A percentile compares a stretch with the other conserved stretches of the same genome.
phyloP scores from a whole-genome alignment of 257 asterid genomes.

The Nicotiana tabacum region DNA sequence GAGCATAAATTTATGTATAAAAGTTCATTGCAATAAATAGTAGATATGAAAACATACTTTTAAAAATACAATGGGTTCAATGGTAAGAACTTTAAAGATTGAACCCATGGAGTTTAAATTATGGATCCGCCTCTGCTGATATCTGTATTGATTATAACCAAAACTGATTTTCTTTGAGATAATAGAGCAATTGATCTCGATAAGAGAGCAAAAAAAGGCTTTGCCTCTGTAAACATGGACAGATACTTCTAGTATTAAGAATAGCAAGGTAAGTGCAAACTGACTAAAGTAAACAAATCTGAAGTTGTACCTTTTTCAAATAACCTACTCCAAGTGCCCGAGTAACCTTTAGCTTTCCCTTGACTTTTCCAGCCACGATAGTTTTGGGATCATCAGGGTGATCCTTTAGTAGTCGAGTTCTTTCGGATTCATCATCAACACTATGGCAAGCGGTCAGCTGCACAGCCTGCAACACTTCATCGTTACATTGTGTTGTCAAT shows the following conservation, averaged over 20 bases:
- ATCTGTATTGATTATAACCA: background rate
- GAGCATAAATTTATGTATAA: no score
- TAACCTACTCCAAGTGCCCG: slow-evolving; percentile 98
- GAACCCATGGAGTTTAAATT: no score
- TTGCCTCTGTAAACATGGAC: background rate
- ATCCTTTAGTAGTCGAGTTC: slow-evolving; percentile 49
- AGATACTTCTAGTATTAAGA: background rate
- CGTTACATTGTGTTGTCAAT: slow-evolving; percentile 47
- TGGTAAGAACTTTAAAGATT: no score
- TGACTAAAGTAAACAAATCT: background rate
- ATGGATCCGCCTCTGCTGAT: no score
- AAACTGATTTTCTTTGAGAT: background rate
- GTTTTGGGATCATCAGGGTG: slow-evolving; percentile 73
- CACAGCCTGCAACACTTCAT: slow-evolving; percentile 38
- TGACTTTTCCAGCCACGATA: slow-evolving; percentile 62
- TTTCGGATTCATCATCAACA: slow-evolving; percentile 79
- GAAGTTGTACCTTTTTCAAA: slow-evolving; percentile 66
- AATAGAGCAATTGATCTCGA: background rate
- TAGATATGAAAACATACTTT: no score
- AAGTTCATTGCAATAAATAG: no score
- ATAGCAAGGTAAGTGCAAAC: background rate
- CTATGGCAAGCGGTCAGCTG: slow-evolving; percentile 82
- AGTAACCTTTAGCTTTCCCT: slow-evolving; percentile 90
- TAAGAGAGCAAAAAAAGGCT: background rate
- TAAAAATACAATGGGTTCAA: no score